Base-by-base conservation (phyloP, 768 basidiomycete species). In the Lactarius tabidus region DNA sequence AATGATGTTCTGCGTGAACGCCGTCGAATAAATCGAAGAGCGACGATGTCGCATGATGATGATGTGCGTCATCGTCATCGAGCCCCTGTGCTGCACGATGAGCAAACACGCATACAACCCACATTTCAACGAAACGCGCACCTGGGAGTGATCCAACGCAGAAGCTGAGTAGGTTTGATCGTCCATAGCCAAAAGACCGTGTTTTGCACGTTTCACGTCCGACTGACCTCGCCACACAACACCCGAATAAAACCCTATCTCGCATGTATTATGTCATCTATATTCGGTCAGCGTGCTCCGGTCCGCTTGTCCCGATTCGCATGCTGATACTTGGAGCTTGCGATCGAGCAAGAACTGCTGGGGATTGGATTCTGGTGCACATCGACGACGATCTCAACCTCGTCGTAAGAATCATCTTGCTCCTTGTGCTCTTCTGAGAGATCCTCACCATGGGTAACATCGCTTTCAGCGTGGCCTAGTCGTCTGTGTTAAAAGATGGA, bases 291-390 rank as follows among this genome's bases (percentile, higher is more conserved):
- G 20, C 1, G 53, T 74, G 20, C 79, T 79, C 43, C 71, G 67
- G 1, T 74, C 73, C 43, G 66, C 72, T 59, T 76, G 75, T 36
- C 73, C 75, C 28, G 74, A 68, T 70, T 84, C 80, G 63, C 74
- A 67, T 33, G 80, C 74, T 31, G 73, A 76, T 53, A 83, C 70
- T 52, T 76, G 71, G 35, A 84, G 61, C 29, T 59, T 64, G 1
- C 81, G 80, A 6, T 73, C 72, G 6, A 81, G 69, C 36, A 77
- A 63, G 33, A 79, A 72, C 62, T 77, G 77, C 2, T n/a, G n/a
- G n/a, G n/a, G n/a, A n/a, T n/a, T n/a, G n/a, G n/a, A n/a, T n/a
- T n/a, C n/a, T n/a, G n/a, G n/a, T n/a, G n/a, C n/a, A n/a, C n/a
- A n/a, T n/a, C n/a, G n/a, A n/a, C n/a, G n/a, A n/a, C n/a, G n/a